Evolutionary conservation across 2,329 filamentous ascomycete genomes (phyloP).

Genomic region (Myotisia sp.): DNA sequence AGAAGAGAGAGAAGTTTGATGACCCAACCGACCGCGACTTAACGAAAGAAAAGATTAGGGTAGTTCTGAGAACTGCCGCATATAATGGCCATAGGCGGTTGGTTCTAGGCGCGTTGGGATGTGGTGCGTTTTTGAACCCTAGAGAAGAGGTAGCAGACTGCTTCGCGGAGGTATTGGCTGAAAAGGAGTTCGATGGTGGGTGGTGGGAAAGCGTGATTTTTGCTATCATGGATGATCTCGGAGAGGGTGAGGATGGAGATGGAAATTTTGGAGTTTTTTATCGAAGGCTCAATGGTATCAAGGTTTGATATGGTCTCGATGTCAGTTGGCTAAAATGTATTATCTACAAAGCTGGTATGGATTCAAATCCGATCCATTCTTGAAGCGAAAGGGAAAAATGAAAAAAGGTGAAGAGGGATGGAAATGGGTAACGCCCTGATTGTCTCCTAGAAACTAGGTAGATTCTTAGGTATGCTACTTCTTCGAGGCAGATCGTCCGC

Average conservation of each 20-base stretch:
- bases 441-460: too few relatives aligned
- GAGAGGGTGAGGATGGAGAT: conserved; percentile 14
- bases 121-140: conserved; percentile 53
- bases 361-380: too few relatives aligned
- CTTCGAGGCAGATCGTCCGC: conserved; percentile 10
- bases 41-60: conserved; percentile 50
- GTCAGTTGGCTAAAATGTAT: too few relatives aligned
- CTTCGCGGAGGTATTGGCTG: conserved; percentile 47
- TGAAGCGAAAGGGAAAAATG: not conserved
- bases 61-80: conserved; percentile 47
- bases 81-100: conserved; percentile 42
- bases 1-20: conserved; percentile 22
- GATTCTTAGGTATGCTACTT: too few relatives aligned
- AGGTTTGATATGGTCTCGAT: too few relatives aligned
- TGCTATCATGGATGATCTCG: conserved; percentile 39
- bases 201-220: conserved; percentile 55
- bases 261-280: conserved; percentile 23
- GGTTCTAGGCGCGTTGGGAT: conserved; percentile 55
- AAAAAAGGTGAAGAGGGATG: not conserved
- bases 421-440: not conserved
- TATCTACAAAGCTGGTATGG: too few relatives aligned
- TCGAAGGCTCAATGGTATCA: conserved; percentile 18
- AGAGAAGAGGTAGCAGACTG: conserved; percentile 46
- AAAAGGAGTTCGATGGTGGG: conserved; percentile 47
- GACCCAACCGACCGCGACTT: conserved; percentile 34